Evolutionary conservation across 352 stramenopile genomes (phyloP).

Genomic region (Aphanomyces euteiches): DNA sequence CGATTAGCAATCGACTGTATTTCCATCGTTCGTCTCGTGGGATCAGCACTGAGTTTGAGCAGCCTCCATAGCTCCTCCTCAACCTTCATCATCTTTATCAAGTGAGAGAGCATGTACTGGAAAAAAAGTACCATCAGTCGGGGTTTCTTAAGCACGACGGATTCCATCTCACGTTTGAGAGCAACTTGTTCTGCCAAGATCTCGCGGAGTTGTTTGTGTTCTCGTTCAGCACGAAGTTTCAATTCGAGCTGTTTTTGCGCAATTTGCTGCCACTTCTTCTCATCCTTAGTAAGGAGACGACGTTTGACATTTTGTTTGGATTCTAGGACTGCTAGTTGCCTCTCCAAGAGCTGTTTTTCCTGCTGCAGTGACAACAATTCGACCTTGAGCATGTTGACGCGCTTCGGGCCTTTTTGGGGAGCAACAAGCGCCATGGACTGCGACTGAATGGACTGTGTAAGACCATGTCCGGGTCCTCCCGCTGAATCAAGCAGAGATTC

Average conservation of each 20-base stretch:
- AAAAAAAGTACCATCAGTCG: background rate
- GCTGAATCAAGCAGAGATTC: too few relatives aligned
- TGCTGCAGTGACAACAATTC: background rate
- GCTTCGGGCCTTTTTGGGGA: background rate
- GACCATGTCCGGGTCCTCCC: too few relatives aligned
- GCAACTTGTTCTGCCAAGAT: background rate
- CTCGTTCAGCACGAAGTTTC: background rate
- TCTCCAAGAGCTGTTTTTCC: background rate
- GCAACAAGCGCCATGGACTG: too few relatives aligned
- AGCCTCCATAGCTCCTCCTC: background rate
- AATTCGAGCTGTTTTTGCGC: background rate
- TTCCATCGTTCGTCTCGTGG: too few relatives aligned
- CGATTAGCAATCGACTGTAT: background rate
- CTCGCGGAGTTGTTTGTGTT: background rate
- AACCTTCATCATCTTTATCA: background rate
- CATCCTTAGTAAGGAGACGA: background rate
- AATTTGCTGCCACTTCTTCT: background rate
- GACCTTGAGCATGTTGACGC: background rate
- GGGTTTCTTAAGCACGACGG: background rate
- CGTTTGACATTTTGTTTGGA: background rate
- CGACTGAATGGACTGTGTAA: background rate
- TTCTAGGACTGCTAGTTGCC: background rate
- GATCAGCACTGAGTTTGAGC: background rate
- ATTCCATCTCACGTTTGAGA: background rate
- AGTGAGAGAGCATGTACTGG: background rate